These are phyloP conservation scores for Pseudogymnoascus sp. DNA, from an alignment of 2,329 filamentous ascomycete genomes.

Conservation along the genomic window DNA sequence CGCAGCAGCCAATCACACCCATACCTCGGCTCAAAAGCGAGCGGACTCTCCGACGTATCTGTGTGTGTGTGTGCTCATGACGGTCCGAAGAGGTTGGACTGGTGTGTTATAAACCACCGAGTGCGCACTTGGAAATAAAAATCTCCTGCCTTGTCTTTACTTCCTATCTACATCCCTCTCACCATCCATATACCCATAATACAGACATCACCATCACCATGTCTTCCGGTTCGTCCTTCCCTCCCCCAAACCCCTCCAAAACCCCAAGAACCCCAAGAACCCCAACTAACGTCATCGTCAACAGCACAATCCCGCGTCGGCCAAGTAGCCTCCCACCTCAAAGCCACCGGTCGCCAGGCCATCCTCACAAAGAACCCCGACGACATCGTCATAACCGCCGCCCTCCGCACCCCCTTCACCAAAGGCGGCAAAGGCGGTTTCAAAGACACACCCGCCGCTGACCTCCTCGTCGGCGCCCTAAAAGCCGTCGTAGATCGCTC, in stretches of 20 bases:
- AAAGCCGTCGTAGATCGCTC: slow-evolving; percentile 75
- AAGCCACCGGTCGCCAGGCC: slow-evolving; percentile 17
- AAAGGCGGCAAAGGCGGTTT: slow-evolving; percentile 89
- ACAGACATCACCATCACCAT: background rate
- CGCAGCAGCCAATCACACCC: background rate
- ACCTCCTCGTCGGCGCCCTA: slow-evolving; percentile 78
- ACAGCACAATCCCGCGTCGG: slow-evolving; percentile 28
- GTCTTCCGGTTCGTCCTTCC: slow-evolving; percentile 10
- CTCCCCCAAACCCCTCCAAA: background rate
- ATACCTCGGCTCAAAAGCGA: slow-evolving; percentile 2
- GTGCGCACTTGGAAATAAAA: background rate
- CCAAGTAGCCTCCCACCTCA: slow-evolving; percentile 54
- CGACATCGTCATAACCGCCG: slow-evolving; percentile 84
- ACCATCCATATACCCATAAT: background rate
- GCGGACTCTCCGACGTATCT: background rate
- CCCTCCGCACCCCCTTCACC: slow-evolving; percentile 84
- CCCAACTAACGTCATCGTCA: too few relatives aligned
- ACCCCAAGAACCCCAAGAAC: too few relatives aligned
- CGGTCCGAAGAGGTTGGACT: background rate
- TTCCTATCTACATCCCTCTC: background rate
- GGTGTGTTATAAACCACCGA: background rate
- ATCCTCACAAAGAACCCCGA: slow-evolving; percentile 58
- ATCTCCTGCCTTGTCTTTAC: background rate
- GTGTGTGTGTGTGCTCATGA: background rate
- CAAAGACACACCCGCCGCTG: slow-evolving; percentile 85